Evolutionary conservation across 306 rosid genomes (phyloP).

Genomic region (Trifolium fragiferum): DNA sequence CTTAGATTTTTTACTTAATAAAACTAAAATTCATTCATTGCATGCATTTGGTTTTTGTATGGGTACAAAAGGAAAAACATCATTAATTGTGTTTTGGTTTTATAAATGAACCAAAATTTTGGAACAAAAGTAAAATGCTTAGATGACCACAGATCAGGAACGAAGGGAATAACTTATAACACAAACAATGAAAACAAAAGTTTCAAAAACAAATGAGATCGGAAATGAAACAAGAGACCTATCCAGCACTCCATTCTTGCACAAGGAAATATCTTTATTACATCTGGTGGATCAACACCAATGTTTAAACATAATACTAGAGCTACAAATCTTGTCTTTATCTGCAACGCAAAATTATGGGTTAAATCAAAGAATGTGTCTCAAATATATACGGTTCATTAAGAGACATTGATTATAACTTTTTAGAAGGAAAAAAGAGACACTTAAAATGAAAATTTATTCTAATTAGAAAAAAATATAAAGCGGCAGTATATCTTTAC

Average conservation of each 20-base stretch:
- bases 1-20: no score
- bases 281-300: conserved; percentile 97
- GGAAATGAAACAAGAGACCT: conserved; percentile 68
- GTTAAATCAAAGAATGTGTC: conserved; percentile 50
- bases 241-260: conserved; percentile 99
- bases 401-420: conserved; percentile 35
- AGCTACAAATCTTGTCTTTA: conserved; percentile 99
- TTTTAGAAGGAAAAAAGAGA: not conserved
- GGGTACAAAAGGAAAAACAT: no score
- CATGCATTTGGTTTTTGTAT: no score
- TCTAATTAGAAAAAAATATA: conserved; percentile 4
- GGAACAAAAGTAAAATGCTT: no score
- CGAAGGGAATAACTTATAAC: conserved; percentile 18
- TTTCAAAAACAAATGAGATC: conserved; percentile 23
- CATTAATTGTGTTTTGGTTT: not conserved
- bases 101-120: not conserved
- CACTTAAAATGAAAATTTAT: conserved; percentile 1
- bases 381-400: conserved; percentile 21
- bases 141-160: no score
- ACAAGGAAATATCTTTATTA: conserved; percentile 97
- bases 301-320: conserved; percentile 97
- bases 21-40: no score
- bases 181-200: not conserved
- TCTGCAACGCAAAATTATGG: conserved; percentile 69
- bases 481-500: conserved; percentile 10